Evolutionary conservation across 2,329 filamentous ascomycete genomes (phyloP), one percentile per base, ranked within the genome.

Genomic region (Mollisia scopiformis): DNA sequence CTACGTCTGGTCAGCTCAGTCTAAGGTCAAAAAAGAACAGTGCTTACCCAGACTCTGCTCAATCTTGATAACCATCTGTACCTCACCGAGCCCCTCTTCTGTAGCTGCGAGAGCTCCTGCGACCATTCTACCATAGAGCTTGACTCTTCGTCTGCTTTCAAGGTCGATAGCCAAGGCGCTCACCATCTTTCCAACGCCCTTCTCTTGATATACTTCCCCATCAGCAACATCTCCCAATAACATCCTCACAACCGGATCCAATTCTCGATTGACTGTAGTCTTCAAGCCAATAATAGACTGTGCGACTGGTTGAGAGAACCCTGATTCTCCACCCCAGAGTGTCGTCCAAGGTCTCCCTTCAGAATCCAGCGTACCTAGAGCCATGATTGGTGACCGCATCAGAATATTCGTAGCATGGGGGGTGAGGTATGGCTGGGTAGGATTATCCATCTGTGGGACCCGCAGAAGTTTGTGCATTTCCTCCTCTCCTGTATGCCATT

Each of bases 291-390:
- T 78, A 10, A 91, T 80, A 1, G 79, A 82, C 41, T 83, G 79
- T 1, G 85, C 87, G 0, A 93, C 76, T 0, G 85, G 82, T 51
- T 82, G 79, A 0, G 86, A 85, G 66, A 94, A 90, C 0, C 89
- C 90, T 1, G 82, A 75, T 60, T 88, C 79, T 16, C 92, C 92
- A n/a, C 91, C 91, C 86, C 89, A 90, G 7, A 96, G 64, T 0
- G 89, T 89, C 16, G 88, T 89, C 92, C 92, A 96, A 1, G 90
- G 91, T 21, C 84, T 78, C 2, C 83, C 82, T 21, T 86, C 70
- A 2, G 76, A 74, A 69, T 95, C 91, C 1, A 93, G 75, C 0
- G 90, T 85, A 1, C 92, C 92, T 19, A 96, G 76, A 0, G 90
- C 91, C 14, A 95, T 78, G 7, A 95, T 79, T 0, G 90, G 87